These are phyloP conservation scores for Didymella segeticola DNA, from an alignment of 2,329 filamentous ascomycete genomes.

Conservation along the genomic window DNA sequence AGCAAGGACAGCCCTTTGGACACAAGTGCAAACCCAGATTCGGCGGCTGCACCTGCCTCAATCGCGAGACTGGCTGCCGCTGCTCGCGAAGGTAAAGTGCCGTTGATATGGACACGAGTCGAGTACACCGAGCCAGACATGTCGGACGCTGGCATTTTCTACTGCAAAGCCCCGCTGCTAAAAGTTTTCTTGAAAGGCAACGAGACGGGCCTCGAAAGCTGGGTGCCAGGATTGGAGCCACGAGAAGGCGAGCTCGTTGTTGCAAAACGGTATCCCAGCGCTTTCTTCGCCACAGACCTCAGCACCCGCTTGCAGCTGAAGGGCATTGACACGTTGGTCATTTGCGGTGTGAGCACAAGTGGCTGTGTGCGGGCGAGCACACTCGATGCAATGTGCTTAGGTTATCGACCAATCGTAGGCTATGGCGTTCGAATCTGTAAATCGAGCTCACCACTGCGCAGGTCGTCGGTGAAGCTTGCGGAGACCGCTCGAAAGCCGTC, in stretches of 20 bases:
- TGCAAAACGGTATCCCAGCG: constrained; percentile 54
- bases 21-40: constrained; percentile 47
- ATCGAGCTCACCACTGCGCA: constrained; percentile 17
- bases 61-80: constrained; percentile 52
- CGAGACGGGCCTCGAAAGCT: constrained; percentile 49
- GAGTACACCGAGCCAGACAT: constrained; percentile 54
- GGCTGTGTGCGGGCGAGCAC: constrained; percentile 56
- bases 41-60: constrained; percentile 45
- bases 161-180: constrained; percentile 52
- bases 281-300: constrained; percentile 56
- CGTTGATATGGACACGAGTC: constrained; percentile 56
- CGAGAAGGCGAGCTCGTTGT: constrained; percentile 44
- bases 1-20: constrained; percentile 52
- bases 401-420: constrained; percentile 55
- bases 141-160: constrained; percentile 56
- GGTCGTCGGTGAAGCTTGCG: constrained; percentile 56
- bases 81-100: constrained; percentile 48
- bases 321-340: constrained; percentile 54
- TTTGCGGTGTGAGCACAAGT: constrained; percentile 58
- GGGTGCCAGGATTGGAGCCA: constrained; percentile 51
- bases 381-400: constrained; percentile 55
- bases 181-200: constrained; percentile 53
- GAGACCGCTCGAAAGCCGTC: constrained; percentile 54
- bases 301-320: constrained; percentile 49
- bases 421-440: constrained; percentile 14